Evolutionary conservation across 805 yeast species (phyloP).

Genomic region (Pichia thaimueangensis): DNA sequence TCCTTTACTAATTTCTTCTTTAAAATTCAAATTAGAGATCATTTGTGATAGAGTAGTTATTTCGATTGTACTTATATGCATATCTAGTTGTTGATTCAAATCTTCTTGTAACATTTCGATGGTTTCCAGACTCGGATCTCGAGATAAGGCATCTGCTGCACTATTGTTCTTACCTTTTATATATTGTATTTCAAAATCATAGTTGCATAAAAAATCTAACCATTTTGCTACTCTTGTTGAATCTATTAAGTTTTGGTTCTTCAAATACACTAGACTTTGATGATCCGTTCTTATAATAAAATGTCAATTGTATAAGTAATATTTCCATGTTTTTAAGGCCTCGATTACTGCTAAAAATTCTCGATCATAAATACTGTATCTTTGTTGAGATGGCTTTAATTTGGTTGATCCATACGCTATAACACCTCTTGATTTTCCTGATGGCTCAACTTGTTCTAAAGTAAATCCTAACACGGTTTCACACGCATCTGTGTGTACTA

Average conservation of each 20-base stretch:
- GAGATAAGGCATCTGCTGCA: constrained; percentile 6
- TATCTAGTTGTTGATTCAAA: too few relatives aligned
- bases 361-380: neutral
- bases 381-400: neutral
- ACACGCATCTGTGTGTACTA: constrained; percentile 6
- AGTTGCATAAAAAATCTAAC: constrained; percentile 6
- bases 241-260: constrained; percentile 1
- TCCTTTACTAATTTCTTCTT: neutral
- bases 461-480: neutral
- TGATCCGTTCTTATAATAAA: constrained; percentile 5
- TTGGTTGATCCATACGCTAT: constrained; percentile 5
- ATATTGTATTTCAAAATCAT: constrained; percentile 6
- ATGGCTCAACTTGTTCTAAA: constrained; percentile 3
- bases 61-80: too few relatives aligned
- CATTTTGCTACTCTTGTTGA: constrained; percentile 5
- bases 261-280: neutral
- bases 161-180: neutral
- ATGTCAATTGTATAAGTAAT: neutral
- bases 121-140: constrained; percentile 1
- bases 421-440: constrained; percentile 1
- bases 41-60: too few relatives aligned
- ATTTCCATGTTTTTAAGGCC: constrained; percentile 1
- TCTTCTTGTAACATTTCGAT: too few relatives aligned
- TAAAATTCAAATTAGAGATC: neutral
- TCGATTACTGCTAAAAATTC: constrained; percentile 3